Percentiles rank a stretch among this genome's conserved stretches.
These are phyloP conservation scores for Rhododendron vialii DNA, from an alignment of 148 eudicot species.

Conservation along the genomic window DNA sequence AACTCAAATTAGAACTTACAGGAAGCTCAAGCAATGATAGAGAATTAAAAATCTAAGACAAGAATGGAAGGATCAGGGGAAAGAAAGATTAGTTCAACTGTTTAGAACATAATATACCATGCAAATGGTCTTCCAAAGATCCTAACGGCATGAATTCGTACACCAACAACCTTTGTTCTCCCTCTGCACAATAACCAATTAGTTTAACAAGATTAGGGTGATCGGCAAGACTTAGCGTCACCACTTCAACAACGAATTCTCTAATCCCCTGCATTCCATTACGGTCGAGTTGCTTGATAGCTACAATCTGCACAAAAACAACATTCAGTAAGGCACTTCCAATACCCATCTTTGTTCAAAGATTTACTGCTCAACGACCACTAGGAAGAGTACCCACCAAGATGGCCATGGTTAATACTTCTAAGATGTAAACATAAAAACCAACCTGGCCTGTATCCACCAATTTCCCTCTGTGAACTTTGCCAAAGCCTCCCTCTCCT, in stretches of 20 bases:
- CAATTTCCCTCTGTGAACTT: conserved; percentile 53
- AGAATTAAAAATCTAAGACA: not conserved
- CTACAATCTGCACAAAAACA: conserved; percentile 37
- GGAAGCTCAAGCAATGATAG: not conserved
- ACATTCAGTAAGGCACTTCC: not conserved
- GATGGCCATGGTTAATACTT: not conserved
- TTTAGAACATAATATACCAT: conserved; percentile 41
- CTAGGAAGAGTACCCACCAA: not conserved
- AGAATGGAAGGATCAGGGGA: not conserved
- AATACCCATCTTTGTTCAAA: not conserved
- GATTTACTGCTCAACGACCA: not conserved
- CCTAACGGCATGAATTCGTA: conserved; percentile 89
- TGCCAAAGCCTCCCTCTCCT: conserved; percentile 72
- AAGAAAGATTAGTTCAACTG: not conserved
- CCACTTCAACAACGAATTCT: conserved; percentile 82
- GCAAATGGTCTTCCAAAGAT: conserved; percentile 71
- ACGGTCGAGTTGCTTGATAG: conserved; percentile 75
- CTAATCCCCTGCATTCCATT: conserved; percentile 69
- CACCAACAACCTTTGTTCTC: conserved; percentile 75
- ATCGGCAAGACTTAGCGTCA: conserved; percentile 58
- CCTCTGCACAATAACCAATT: conserved; percentile 85
- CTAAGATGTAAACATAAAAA: conserved; percentile 6
- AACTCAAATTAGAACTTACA: not conserved
- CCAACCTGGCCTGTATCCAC: conserved; percentile 46
- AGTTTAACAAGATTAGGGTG: conserved; percentile 85